Percentiles rank a stretch among this genome's conserved stretches.
phyloP scores from a whole-genome alignment of 2,329 filamentous ascomycete species.

The Bipolaris sorokiniana region DNA sequence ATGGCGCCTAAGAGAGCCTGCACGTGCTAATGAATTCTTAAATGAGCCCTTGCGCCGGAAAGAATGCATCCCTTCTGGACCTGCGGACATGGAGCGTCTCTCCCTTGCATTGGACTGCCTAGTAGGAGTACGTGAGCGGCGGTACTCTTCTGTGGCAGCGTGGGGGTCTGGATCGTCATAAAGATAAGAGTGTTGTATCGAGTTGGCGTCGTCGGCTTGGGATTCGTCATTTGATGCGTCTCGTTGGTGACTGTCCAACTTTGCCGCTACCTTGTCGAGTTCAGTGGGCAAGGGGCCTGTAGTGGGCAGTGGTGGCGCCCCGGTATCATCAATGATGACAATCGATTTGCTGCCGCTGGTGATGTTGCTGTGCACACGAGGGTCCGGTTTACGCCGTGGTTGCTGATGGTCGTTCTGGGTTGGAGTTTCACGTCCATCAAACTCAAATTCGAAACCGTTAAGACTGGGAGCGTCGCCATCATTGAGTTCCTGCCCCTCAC shows the following conservation, averaged over 20 bases:
- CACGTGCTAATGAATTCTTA: conserved; percentile 36
- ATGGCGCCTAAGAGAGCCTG: conserved; percentile 58
- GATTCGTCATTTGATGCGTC: conserved; percentile 28
- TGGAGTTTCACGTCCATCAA: conserved; percentile 32
- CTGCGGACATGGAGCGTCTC: conserved; percentile 41
- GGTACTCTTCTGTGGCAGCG: conserved; percentile 21
- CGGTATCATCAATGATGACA: conserved; percentile 78
- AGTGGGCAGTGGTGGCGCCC: conserved; percentile 59
- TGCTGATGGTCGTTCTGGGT: conserved; percentile 17
- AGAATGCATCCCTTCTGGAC: conserved; percentile 42
- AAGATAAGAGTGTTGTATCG: conserved; percentile 30
- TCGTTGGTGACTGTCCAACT: conserved; percentile 13
- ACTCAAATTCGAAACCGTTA: conserved; percentile 46
- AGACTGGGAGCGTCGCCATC: conserved; percentile 29
- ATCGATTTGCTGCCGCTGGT: conserved; percentile 89
- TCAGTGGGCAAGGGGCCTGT: conserved; percentile 55
- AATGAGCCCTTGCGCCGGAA: conserved; percentile 44
- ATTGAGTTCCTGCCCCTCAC: conserved; percentile 35
- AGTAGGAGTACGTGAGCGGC: conserved; percentile 25
- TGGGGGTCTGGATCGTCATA: conserved; percentile 23
- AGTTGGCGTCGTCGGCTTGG: conserved; percentile 16
- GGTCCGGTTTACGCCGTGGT: conserved; percentile 25
- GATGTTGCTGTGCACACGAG: conserved; percentile 61
- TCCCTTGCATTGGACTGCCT: conserved; percentile 28
- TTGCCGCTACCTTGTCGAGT: conserved; percentile 12